Base-by-base conservation (phyloP, 495 filamentous ascomycete species). In the Aspergillus kassunensis region DNA sequence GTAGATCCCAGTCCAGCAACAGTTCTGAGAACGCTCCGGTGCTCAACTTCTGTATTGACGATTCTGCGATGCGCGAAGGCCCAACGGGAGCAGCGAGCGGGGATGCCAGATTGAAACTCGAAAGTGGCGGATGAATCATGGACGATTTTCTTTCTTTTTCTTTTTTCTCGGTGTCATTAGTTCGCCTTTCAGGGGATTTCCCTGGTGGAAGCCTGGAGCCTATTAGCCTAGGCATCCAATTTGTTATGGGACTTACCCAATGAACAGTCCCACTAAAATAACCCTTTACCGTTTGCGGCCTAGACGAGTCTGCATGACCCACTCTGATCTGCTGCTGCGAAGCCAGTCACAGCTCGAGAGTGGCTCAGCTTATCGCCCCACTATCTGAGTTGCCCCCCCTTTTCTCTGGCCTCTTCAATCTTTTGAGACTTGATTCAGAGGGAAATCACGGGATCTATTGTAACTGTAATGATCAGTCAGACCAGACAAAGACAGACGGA, bases 361-460 rank as follows among this genome's bases (percentile, higher is more conserved):
- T 12, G 6, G 25, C 20, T n/a, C 57, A 54, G 57, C 57, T 63
- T 60, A 63, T 63, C 55, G 61, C 57, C 55, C 61, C 61, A 52
- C 56, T 30, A 30, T 20, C 27, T 7, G 33, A 20, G 12, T 54
- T 47, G 12, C 2, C 10, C 6, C 15, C 31, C 43, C 49, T 39
- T 44, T 33, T 39, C 46, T 51, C 31, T 23, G n/a, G 4, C 10
- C 34, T 25, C 4, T 18, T 31, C 30, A 33, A n/a, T n/a, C n/a
- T n/a, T n/a, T n/a, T n/a, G n/a, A n/a, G n/a, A n/a, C n/a, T n/a
- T n/a, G n/a, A n/a, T n/a, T n/a, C n/a, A n/a, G n/a, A n/a, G n/a
- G n/a, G n/a, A n/a, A n/a, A n/a, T n/a, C n/a, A n/a, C n/a, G n/a
- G n/a, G n/a, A n/a, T n/a, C n/a, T n/a, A n/a, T n/a, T n/a, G n/a